Evolutionary conservation across 2,329 filamentous ascomycete species (phyloP).

Genomic region (Fonsecaea pugnacius): DNA sequence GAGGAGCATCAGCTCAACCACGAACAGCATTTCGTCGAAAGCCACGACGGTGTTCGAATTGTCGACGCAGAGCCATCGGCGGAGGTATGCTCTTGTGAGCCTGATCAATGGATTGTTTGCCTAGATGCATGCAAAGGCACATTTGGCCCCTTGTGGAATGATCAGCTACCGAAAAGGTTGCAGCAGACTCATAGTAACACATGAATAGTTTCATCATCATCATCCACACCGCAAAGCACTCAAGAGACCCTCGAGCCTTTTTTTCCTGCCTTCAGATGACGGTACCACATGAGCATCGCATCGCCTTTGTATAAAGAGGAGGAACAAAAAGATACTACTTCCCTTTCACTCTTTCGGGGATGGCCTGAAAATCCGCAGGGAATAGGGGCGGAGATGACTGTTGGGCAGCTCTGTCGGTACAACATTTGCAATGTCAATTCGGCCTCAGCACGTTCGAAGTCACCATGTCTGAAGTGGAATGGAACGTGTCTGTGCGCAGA

Average conservation of each 20-base stretch:
- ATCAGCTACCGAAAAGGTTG: neutral
- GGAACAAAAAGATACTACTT: neutral
- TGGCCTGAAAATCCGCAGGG: neutral
- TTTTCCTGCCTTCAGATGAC: neutral
- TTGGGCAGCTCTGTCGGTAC: neutral
- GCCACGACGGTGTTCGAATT: neutral
- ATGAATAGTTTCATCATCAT: slow-evolving; percentile 6
- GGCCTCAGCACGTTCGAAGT: neutral
- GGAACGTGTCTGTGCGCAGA: neutral
- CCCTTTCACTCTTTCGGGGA: neutral
- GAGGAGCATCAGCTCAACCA: neutral
- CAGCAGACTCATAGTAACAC: slow-evolving; percentile 4
- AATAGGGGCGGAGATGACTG: neutral
- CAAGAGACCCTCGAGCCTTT: neutral
- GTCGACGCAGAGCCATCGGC: neutral
- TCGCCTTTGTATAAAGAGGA: neutral
- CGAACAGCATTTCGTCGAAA: neutral
- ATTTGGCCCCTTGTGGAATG: slow-evolving; percentile 2
- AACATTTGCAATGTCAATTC: neutral
- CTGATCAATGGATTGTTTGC: neutral
- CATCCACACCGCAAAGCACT: neutral
- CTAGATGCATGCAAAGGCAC: neutral
- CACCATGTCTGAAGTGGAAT: neutral
- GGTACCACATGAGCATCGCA: neutral
- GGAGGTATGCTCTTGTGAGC: neutral